Conservation (phyloP, 2,329 filamentous ascomycete genomes). For the Diplodia sapinea region DNA sequence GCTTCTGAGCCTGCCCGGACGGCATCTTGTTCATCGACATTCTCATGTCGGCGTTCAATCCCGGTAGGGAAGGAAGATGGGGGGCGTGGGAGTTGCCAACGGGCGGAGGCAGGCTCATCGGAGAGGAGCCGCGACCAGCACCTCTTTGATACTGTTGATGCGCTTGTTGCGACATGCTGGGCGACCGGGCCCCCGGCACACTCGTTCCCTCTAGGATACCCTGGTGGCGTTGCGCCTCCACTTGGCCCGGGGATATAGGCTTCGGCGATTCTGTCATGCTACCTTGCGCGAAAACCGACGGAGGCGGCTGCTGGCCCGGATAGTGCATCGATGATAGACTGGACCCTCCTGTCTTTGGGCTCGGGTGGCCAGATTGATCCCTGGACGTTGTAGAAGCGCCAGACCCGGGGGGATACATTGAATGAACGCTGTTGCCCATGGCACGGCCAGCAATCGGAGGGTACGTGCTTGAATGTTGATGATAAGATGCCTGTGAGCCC, state of each 20-base stretch:
- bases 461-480: conserved; percentile 76
- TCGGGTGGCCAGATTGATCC: conserved; percentile 50
- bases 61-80: conserved; percentile 52
- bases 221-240: conserved; percentile 59
- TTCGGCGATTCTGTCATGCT: conserved; percentile 86
- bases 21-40: conserved; percentile 36
- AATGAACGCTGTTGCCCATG: conserved; percentile 38
- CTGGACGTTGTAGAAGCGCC: conserved; percentile 37
- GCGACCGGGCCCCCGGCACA: conserved; percentile 65
- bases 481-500: conserved; percentile 64
- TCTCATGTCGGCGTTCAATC: conserved; percentile 40
- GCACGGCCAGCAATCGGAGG: conserved; percentile 65
- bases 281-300: conserved; percentile 69
- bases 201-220: conserved; percentile 55
- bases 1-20: conserved; percentile 35
- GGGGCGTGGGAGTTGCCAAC: conserved; percentile 49
- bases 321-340: conserved; percentile 46
- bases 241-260: conserved; percentile 72
- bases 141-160: conserved; percentile 66
- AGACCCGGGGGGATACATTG: conserved; percentile 46
- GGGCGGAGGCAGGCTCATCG: conserved; percentile 51
- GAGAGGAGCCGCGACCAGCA: conserved; percentile 63
- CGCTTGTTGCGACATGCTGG: conserved; percentile 67
- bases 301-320: conserved; percentile 49
- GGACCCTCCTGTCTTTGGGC: conserved; percentile 46